Base-by-base conservation (phyloP, 352 stramenopile genomes). In the Phytophthora agathidicida region DNA sequence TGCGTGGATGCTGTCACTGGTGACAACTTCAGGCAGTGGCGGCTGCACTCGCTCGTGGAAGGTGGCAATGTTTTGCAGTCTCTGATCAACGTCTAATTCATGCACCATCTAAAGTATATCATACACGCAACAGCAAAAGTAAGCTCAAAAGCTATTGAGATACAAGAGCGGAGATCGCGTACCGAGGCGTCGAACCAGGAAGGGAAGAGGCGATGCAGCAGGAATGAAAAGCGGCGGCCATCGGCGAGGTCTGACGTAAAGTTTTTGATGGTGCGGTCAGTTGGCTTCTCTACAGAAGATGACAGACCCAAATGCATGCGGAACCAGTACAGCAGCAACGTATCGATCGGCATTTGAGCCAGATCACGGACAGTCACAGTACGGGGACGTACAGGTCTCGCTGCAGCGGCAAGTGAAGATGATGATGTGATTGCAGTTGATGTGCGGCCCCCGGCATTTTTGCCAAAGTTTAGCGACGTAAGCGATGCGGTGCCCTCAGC, bases 191-290 rank as follows among this genome's bases (percentile, higher is more conserved):
- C 81, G 38, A 91, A 92, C 74, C 77, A 89, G 5, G 69, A 80
- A 3, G 85, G 85, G 24, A 89, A 91, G 3, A 94, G 65, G 2
- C 77, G 79, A 67, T 94, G 82, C 10, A 94, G 52, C 17, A 94
- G 44, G 30, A 90, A 88, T 5, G 82, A 91, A 39, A 78, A 83
- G 5, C 79, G 75, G 1, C 80, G 70, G 8, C 85, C 85, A 16
- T 94, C 85, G 1, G 56, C 52, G 17, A 94, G 68, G 31, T 94
- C 85, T 5, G 71, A 79, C 14, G 80, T 86, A 47, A 94, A 94
- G 48, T 92, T 94, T 52, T 88, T 89, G 55, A 94, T 70, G 10
- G 71, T 76, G 26, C 80, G 80, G 42, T 94, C 82, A n/a, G 62
- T 69, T 14, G 78, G 68, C 55, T 86, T 89, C 51, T 89, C 77